Base-by-base conservation (phyloP, 768 basidiomycete species). In the Amanita thiersii region DNA sequence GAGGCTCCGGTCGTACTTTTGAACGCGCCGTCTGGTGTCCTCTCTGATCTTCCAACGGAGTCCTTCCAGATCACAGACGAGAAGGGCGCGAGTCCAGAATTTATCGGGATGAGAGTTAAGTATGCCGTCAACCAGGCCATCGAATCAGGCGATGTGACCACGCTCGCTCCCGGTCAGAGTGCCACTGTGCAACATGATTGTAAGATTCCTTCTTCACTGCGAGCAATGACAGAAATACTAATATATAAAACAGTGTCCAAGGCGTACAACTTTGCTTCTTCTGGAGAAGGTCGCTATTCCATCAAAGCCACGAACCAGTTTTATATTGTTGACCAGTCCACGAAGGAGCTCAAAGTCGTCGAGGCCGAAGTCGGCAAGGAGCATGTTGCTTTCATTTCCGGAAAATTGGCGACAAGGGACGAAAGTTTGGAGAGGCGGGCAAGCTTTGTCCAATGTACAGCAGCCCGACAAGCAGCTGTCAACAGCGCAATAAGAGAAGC, bases 61-160 rank as follows among this genome's bases (percentile, higher is more conserved):
- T 61, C 59, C 21, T 68, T 70, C 52, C 42, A 55, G 38, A 65
- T 70, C 52, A 53, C 55, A 28, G 57, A 59, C 43, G 53, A 46
- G 2, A 47, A 54, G 5, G 68, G 66, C 17, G 57, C 50, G 21
- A 39, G 50, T 20, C 68, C 68, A 23, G 29, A 52, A n/a, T 72
- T 70, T 60, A 59, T 40, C 17, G 69, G 68, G 42, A 48, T 59
- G 37, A 57, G 61, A 50, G 64, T 62, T 37, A 71, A 70, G 51
- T 70, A 69, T 49, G 49, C 51, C n/a, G 62, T 61, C 5, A 47
- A 52, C 26, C 40, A 36, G 2, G 61, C 59, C 35, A 55, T 56
- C 33, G 44, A 46, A 6, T 42, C 47, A 7, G 52, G 50, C 18
- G 51, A 51, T 12, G 62, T 64, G 56, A 68, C 66, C 40, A 59